Evolutionary conservation across 1,284 basidiomycete genomes (phyloP).

Genomic region (Puccinia hordei): DNA sequence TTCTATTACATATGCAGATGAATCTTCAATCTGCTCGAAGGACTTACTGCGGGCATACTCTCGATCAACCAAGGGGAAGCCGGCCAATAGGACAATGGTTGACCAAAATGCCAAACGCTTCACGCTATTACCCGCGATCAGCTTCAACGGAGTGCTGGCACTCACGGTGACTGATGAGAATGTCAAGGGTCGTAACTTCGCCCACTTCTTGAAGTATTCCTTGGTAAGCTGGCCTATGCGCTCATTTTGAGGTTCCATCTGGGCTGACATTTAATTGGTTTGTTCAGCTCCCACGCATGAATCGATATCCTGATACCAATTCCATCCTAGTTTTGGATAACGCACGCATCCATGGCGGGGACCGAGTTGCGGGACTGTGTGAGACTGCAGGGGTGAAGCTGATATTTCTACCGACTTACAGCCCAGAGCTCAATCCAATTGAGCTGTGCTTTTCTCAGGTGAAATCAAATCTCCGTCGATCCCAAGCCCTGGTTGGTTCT

Average conservation of each 20-base stretch:
- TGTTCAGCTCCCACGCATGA: constrained; percentile 5
- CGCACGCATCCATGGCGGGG: not conserved
- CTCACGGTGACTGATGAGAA: not conserved
- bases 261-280: no score
- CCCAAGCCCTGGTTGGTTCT: not conserved
- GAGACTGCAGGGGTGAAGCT: not conserved
- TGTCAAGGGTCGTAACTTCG: not conserved
- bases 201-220: not conserved
- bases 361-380: not conserved
- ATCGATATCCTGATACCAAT: not conserved
- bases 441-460: not conserved
- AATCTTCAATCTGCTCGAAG: not conserved
- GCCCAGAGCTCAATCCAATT: constrained; percentile 6
- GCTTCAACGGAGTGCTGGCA: not conserved
- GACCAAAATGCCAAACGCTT: not conserved
- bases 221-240: not conserved
- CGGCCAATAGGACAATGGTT: not conserved
- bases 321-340: not conserved
- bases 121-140: not conserved
- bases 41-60: not conserved
- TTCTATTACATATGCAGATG: not conserved
- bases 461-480: not conserved
- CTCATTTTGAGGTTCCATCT: no score
- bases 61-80: not conserved
- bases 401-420: not conserved